Conservation (phyloP, 345 rosid species). For the Toxicodendron radicans region DNA sequence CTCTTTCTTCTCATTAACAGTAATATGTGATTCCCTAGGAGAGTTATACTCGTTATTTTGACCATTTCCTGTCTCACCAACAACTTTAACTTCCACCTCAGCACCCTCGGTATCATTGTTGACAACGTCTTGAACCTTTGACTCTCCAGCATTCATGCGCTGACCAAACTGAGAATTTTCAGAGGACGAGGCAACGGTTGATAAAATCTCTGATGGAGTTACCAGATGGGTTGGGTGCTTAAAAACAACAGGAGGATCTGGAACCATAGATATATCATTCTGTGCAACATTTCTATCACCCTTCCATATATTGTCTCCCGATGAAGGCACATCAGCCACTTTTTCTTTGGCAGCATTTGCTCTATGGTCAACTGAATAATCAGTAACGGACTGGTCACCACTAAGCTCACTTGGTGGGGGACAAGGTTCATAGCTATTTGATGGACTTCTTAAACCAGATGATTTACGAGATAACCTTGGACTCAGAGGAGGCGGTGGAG, state of each 20-base stretch:
- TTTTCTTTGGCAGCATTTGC: slow-evolving; percentile 30
- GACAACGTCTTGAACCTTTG: slow-evolving; percentile 44
- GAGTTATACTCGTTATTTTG: slow-evolving; percentile 36
- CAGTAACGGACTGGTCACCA: slow-evolving; percentile 40
- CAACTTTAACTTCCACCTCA: slow-evolving; percentile 57
- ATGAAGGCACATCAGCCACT: slow-evolving; percentile 27
- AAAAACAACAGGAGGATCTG: slow-evolving; percentile 39
- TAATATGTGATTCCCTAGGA: slow-evolving; percentile 32
- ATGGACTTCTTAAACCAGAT: slow-evolving; percentile 44
- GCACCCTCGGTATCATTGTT: slow-evolving; percentile 38
- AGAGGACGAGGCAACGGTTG: slow-evolving; percentile 45
- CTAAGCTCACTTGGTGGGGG: slow-evolving; percentile 33
- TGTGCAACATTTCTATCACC: slow-evolving; percentile 36
- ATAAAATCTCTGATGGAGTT: slow-evolving; percentile 69
- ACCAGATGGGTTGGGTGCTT: slow-evolving; percentile 70
- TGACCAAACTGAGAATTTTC: slow-evolving; percentile 44
- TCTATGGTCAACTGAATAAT: slow-evolving; percentile 41
- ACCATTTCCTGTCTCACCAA: slow-evolving; percentile 44
- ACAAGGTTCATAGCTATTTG: slow-evolving; percentile 32
- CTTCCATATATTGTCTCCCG: slow-evolving; percentile 38
- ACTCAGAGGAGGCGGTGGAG: slow-evolving; percentile 45
- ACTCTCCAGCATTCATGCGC: slow-evolving; percentile 37
- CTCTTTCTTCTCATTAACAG: slow-evolving; percentile 48
- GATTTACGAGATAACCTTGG: slow-evolving; percentile 41
- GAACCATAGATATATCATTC: slow-evolving; percentile 41